phyloP scores from a whole-genome alignment of 257 asterid genomes.

The Ajuga chamaepitys region DNA sequence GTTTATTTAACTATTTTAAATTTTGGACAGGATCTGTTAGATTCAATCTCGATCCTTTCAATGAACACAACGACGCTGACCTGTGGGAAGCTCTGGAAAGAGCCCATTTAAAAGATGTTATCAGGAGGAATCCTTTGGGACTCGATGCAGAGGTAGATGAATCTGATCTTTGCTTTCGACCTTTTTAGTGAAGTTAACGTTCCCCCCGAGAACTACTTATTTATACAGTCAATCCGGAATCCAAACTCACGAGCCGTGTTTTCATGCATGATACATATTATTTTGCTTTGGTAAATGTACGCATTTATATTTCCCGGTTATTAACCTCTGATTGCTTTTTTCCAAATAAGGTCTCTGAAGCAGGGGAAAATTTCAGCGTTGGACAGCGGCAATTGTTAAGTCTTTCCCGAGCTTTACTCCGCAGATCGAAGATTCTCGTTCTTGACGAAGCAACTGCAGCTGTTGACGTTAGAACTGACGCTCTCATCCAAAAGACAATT shows the following conservation, averaged over 20 bases:
- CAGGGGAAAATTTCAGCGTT: slow-evolving; percentile 96
- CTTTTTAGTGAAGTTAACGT: neutral
- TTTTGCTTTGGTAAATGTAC: neutral
- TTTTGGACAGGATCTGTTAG: slow-evolving; percentile 65
- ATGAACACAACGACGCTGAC: slow-evolving; percentile 94
- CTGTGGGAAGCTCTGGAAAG: slow-evolving; percentile 97
- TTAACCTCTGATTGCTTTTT: too few relatives aligned
- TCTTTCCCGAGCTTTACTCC: slow-evolving; percentile 92
- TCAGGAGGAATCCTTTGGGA: slow-evolving; percentile 75
- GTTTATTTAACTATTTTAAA: neutral
- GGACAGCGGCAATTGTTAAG: slow-evolving; percentile 90
- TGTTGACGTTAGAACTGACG: slow-evolving; percentile 92
- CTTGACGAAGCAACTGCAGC: slow-evolving; percentile 99
- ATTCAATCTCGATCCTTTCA: slow-evolving; percentile 94
- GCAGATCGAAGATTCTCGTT: slow-evolving; percentile 93
- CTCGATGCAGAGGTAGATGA: slow-evolving; percentile 74
- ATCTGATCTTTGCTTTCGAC: slow-evolving; percentile 6
- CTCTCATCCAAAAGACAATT: slow-evolving; percentile 91
- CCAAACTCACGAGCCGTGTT: neutral
- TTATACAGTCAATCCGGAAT: too few relatives aligned
- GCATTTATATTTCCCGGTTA: too few relatives aligned
- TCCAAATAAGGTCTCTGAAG: slow-evolving; percentile 97
- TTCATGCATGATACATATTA: neutral
- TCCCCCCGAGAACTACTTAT: too few relatives aligned
- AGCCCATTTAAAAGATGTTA: slow-evolving; percentile 90